A percentile compares a stretch with the other conserved stretches of the same genome.
phyloP scores from a whole-genome alignment of 73 alveolate species.

The Blepharisma stoltei region DNA sequence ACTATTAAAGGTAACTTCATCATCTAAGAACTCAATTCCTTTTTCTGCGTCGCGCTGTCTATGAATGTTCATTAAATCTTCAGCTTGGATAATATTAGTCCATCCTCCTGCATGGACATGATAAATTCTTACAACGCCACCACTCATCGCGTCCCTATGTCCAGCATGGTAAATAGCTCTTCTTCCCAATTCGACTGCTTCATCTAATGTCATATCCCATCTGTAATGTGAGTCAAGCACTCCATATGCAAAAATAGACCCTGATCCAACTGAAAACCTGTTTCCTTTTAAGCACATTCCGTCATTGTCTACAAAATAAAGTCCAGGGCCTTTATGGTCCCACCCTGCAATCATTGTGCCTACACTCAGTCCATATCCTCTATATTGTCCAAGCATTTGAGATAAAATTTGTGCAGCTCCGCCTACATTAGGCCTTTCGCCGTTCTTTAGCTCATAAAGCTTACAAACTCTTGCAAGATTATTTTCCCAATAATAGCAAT shows the following conservation, averaged over 20 bases:
- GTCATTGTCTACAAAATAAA: slow-evolving; percentile 94
- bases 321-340: slow-evolving; percentile 92
- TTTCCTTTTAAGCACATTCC: slow-evolving; percentile 97
- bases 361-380: slow-evolving; percentile 97
- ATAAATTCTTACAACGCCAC: slow-evolving; percentile 99
- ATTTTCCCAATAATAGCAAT: slow-evolving; percentile 97
- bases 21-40: slow-evolving; percentile 87
- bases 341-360: slow-evolving; percentile 99
- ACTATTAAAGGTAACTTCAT: slow-evolving; percentile 41
- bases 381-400: slow-evolving; percentile 34
- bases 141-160: slow-evolving; percentile 99
- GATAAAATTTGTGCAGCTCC: slow-evolving; percentile 32
- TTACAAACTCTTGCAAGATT: slow-evolving; percentile 94
- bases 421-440: slow-evolving; percentile 36
- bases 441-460: slow-evolving; percentile 92
- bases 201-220: slow-evolving; percentile 85
- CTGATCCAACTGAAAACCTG: slow-evolving; percentile 93
- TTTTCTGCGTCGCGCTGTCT: slow-evolving; percentile 69
- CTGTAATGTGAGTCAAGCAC: slow-evolving; percentile 94
- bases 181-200: slow-evolving; percentile 96
- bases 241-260: slow-evolving; percentile 99
- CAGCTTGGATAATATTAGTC: slow-evolving; percentile 83
- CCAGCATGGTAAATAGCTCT: slow-evolving; percentile 99
- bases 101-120: slow-evolving; percentile 88
- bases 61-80: slow-evolving; percentile 86